Conservation (phyloP, 2,329 filamentous ascomycete species). For the Colletotrichum tropicale region DNA sequence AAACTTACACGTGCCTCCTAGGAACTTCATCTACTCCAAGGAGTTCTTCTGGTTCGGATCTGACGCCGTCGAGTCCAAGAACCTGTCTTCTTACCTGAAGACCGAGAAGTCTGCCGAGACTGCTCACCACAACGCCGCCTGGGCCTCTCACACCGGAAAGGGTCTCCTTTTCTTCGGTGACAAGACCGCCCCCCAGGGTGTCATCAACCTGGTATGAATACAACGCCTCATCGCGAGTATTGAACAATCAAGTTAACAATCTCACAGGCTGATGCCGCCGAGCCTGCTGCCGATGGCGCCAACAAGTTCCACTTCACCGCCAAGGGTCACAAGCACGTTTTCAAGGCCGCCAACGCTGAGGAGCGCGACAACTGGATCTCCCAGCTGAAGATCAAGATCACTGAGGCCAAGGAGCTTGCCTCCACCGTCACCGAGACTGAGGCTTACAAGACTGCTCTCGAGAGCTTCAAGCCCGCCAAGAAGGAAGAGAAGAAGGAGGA, state of each 20-base stretch:
- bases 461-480: conserved; percentile 64
- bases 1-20: conserved; percentile 40
- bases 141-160: conserved; percentile 93
- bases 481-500: conserved; percentile 51
- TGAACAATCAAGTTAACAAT: conserved; percentile 28
- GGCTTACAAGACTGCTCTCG: conserved; percentile 85
- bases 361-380: conserved; percentile 94
- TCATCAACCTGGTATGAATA: conserved; percentile 80
- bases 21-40: conserved; percentile 89
- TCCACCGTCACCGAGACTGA: conserved; percentile 77
- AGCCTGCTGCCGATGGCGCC: conserved; percentile 76
- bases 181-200: conserved; percentile 79
- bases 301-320: conserved; percentile 87
- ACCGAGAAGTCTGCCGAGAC: conserved; percentile 81
- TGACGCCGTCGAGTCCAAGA: conserved; percentile 75
- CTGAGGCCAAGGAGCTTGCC: conserved; percentile 83
- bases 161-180: conserved; percentile 92
- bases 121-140: conserved; percentile 81
- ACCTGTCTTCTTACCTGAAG: conserved; percentile 79
- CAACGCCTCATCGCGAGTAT: background rate
- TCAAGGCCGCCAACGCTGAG: conserved; percentile 76
- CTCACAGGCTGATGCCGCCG: conserved; percentile 61
- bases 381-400: conserved; percentile 80
- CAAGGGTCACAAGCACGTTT: conserved; percentile 89
- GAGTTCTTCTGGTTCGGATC: conserved; percentile 89